phyloP scores from a whole-genome alignment of 805 yeast genomes.

The Kodamaea kaohsiungensis region DNA sequence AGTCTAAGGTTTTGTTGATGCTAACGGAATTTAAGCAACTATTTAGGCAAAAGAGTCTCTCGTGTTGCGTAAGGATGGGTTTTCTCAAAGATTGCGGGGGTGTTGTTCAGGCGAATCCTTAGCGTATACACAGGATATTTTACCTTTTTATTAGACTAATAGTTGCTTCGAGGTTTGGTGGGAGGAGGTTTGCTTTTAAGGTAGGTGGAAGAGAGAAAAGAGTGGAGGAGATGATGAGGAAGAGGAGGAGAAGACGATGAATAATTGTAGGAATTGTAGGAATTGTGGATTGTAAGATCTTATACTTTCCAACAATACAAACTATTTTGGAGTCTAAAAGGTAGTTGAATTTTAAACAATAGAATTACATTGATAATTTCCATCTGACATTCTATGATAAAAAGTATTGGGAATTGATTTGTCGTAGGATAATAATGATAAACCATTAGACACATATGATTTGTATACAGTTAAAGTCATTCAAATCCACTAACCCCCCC shows the following conservation, averaged over 20 bases:
- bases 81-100: neutral
- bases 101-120: neutral
- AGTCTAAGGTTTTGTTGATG: neutral
- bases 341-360: no score
- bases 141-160: neutral
- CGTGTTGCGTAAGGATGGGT: neutral
- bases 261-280: no score
- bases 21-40: neutral
- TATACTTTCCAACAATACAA: no score
- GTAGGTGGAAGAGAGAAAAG: no score
- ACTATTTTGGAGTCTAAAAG: no score
- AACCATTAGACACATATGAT: neutral
- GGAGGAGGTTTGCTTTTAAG: neutral
- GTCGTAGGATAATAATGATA: neutral
- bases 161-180: neutral
- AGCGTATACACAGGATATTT: neutral
- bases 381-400: no score
- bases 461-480: neutral
- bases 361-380: no score
- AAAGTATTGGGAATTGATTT: neutral
- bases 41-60: neutral
- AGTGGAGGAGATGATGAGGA: no score
- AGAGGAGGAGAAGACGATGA: no score
- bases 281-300: no score
- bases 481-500: neutral